These are phyloP conservation scores for Peronospora belbahrii DNA, from an alignment of 352 stramenopile species.

Conservation along the genomic window DNA sequence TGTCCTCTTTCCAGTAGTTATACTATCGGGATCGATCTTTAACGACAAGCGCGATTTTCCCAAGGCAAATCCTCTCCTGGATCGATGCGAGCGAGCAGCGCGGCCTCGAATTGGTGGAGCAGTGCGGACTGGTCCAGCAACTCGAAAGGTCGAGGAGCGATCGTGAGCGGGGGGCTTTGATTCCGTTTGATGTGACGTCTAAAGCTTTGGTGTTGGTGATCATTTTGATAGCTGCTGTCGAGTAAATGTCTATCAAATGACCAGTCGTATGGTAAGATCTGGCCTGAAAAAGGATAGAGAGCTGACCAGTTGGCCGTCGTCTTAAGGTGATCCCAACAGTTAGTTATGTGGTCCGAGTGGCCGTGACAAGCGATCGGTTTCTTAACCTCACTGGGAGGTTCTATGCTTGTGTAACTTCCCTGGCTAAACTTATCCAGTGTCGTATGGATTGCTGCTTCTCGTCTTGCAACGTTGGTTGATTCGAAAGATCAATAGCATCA, in stretches of 20 bases:
- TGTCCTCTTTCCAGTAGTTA: conserved; percentile 1
- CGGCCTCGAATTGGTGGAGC: conserved; percentile 11
- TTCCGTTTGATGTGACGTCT: neutral
- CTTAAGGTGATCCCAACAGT: conserved; percentile 24
- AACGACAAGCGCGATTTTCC: conserved; percentile 21
- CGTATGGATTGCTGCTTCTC: neutral
- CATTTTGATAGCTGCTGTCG: conserved; percentile 3
- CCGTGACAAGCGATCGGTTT: conserved; percentile 18
- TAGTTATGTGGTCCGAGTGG: conserved; percentile 21
- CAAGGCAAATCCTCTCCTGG: conserved; percentile 15
- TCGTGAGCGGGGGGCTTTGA: neutral
- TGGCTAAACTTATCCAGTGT: conserved; percentile 28
- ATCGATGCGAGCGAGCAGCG: conserved; percentile 12
- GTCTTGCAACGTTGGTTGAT: conserved; percentile 45
- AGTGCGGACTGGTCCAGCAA: conserved; percentile 9
- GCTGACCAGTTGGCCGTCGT: conserved; percentile 5
- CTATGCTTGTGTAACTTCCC: conserved; percentile 15
- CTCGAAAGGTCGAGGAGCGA: conserved; percentile 2
- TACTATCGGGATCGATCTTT: conserved; percentile 26
- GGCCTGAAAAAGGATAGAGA: conserved; percentile 6
- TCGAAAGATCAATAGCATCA: conserved; percentile 42
- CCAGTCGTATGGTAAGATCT: conserved; percentile 5
- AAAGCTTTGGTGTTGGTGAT: conserved; percentile 12
- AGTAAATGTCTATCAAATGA: conserved; percentile 11
- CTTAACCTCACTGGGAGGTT: neutral